Evolutionary conservation across 495 filamentous ascomycete species (phyloP).

Genomic region (Rhypophila decipiens): DNA sequence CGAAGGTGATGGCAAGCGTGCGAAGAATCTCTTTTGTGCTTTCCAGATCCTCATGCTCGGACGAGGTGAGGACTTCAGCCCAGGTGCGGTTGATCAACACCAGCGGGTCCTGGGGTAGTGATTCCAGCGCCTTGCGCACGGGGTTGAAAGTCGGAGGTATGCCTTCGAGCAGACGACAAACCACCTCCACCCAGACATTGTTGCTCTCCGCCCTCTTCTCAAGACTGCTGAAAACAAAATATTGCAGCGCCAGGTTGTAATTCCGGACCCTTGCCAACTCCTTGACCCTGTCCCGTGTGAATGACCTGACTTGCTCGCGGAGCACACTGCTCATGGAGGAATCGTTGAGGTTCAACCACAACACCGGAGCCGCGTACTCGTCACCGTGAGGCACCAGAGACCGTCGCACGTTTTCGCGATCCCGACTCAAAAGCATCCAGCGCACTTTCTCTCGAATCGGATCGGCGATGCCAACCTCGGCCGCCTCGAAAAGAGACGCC

Average conservation of each 20-base stretch:
- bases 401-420: slow-evolving; percentile 1
- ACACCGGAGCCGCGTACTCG: background rate
- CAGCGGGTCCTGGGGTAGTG: slow-evolving; percentile 4
- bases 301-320: slow-evolving; percentile 7
- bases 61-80: slow-evolving; percentile 2
- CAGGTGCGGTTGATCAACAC: slow-evolving; percentile 7
- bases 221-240: slow-evolving; percentile 10
- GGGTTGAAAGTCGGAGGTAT: slow-evolving; percentile 1
- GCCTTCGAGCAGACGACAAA: slow-evolving; percentile 6
- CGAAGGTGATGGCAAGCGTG: slow-evolving; percentile 6
- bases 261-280: background rate
- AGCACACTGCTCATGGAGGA: slow-evolving; percentile 3
- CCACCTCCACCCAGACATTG: slow-evolving; percentile 9
- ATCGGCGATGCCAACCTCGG: background rate
- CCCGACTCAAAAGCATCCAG: slow-evolving; percentile 4
- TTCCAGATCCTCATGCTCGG: slow-evolving; percentile 4
- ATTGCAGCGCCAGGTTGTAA: slow-evolving; percentile 8
- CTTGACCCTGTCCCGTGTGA: slow-evolving; percentile 8
- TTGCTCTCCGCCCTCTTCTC: slow-evolving; percentile 12
- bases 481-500: background rate
- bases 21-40: slow-evolving; percentile 10
- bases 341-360: slow-evolving; percentile 6
- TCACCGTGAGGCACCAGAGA: background rate
- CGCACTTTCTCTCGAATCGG: slow-evolving; percentile 1
- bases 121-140: slow-evolving; percentile 7